These are phyloP conservation scores for Amanita thiersii DNA, from an alignment of 768 basidiomycete genomes.

Conservation along the genomic window DNA sequence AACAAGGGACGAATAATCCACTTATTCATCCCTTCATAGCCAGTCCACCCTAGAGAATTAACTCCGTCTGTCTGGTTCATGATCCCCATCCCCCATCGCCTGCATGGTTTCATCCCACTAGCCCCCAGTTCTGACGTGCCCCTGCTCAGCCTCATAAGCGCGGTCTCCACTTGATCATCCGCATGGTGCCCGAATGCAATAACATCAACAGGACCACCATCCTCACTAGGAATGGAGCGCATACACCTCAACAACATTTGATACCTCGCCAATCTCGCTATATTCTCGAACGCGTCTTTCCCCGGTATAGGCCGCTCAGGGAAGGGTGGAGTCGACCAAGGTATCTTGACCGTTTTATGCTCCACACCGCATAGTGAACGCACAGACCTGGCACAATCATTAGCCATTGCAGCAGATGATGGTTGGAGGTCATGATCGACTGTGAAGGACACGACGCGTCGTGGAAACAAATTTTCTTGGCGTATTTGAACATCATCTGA, in stretches of 20 bases:
- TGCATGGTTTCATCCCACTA: constrained; percentile 56
- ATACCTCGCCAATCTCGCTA: constrained; percentile 55
- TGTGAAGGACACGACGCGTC: constrained; percentile 45
- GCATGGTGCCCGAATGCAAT: constrained; percentile 71
- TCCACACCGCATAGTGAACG: constrained; percentile 28
- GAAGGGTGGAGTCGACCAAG: constrained; percentile 50
- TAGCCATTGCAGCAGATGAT: constrained; percentile 48
- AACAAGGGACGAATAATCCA: constrained; percentile 74
- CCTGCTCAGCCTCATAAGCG: constrained; percentile 57
- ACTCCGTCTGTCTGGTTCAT: constrained; percentile 13
- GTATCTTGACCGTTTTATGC: constrained; percentile 39
- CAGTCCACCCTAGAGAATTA: constrained; percentile 30
- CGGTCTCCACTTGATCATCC: constrained; percentile 81
- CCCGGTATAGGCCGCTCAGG: constrained; percentile 34
- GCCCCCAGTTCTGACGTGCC: constrained; percentile 51
- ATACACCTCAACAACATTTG: constrained; percentile 34
- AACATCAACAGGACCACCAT: constrained; percentile 21
- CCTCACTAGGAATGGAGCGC: constrained; percentile 3
- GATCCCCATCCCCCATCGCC: constrained; percentile 76
- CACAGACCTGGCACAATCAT: constrained; percentile 35
- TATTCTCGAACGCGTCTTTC: constrained; percentile 37
- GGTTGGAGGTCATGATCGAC: constrained; percentile 67
- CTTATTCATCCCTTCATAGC: constrained; percentile 47
- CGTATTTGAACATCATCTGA: constrained; percentile 11
- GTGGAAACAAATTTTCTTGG: constrained; percentile 11